These are phyloP conservation scores for Talaromyces sp. DNA, from an alignment of 2,329 filamentous ascomycete species.

Conservation along the genomic window DNA sequence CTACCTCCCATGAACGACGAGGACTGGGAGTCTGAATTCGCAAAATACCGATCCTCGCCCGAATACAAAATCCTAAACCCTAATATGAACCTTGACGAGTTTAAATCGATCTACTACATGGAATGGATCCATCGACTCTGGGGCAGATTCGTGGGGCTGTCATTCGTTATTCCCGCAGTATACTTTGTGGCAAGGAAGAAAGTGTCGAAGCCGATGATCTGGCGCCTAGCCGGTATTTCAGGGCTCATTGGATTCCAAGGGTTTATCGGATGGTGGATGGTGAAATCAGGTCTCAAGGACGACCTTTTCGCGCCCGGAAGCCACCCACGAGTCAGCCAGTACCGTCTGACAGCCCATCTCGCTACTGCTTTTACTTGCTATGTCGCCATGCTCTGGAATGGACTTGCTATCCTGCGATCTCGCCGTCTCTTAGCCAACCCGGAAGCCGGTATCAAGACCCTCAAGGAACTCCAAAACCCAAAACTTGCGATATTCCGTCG, in stretches of 20 bases:
- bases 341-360: constrained; percentile 82
- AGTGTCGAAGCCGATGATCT: constrained; percentile 72
- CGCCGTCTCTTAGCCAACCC: constrained; percentile 66
- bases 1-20: constrained; percentile 70
- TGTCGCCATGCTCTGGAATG: constrained; percentile 87
- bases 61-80: constrained; percentile 91
- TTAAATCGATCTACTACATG: constrained; percentile 99
- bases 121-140: constrained; percentile 95
- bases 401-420: constrained; percentile 74
- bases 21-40: constrained; percentile 90
- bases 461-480: constrained; percentile 60
- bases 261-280: constrained; percentile 99
- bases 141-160: constrained; percentile 85
- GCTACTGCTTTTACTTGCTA: constrained; percentile 90
- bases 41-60: constrained; percentile 84
- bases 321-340: constrained; percentile 90
- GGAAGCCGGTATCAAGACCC: constrained; percentile 52
- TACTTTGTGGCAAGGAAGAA: constrained; percentile 80
- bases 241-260: constrained; percentile 91
- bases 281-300: constrained; percentile 90
- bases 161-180: constrained; percentile 78
- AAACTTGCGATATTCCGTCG: constrained; percentile 68
- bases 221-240: constrained; percentile 74
- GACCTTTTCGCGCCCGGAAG: constrained; percentile 88
- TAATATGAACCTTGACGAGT: constrained; percentile 85